Evolutionary conservation across 208 protist genomes (phyloP), one percentile per base, ranked within the genome.

Genomic region (Zelonia costaricensis): DNA sequence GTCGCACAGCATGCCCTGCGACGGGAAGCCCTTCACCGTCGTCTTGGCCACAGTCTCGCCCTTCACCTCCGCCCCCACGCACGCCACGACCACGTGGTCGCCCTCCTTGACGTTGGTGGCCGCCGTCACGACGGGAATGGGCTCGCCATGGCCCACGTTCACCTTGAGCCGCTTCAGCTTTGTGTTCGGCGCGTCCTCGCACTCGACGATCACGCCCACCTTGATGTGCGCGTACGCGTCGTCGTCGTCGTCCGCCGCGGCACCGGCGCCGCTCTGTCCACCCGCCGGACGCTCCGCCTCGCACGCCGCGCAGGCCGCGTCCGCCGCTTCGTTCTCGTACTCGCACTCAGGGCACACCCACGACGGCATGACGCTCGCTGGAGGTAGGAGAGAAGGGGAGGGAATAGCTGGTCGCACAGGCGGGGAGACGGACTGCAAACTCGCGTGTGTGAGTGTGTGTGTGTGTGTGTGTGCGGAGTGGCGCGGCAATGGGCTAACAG

Each of bases 1-100:
- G 71, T 94, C 83, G 52, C 88, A 94, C 62, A 94, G 42, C 80
- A 94, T 92, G 2, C 88, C 88, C 18, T 63, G 64, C 8, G 82
- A 91, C 15, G 78, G 75, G 38, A 82, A 65, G n/a, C 88, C 88
- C 30, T 86, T 86, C 31, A 94, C 78, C 13, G 60, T 73, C 15
- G 85, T 76, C 69, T 84, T 84, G 53, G 70, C 61, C 39, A 94
- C 79, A n/a, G 38, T 57, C 54, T 82, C 74, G 30, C 68, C 79
- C 46, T 86, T 78, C 12, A 92, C 73, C 35, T 63, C 51, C 4
- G 84, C 82, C 28, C 88, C 88, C 6, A 88, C 83, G 18, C 68
- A 80, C 16, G 88, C 88, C 16, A 94, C 72, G 1, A 90, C 85
- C 1, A 88, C 66, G n/a, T 58, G 63, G 12, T 66, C 46, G 18